Base-by-base conservation (phyloP, 2,329 filamentous ascomycete species). In the Emydomyces testavorans region DNA sequence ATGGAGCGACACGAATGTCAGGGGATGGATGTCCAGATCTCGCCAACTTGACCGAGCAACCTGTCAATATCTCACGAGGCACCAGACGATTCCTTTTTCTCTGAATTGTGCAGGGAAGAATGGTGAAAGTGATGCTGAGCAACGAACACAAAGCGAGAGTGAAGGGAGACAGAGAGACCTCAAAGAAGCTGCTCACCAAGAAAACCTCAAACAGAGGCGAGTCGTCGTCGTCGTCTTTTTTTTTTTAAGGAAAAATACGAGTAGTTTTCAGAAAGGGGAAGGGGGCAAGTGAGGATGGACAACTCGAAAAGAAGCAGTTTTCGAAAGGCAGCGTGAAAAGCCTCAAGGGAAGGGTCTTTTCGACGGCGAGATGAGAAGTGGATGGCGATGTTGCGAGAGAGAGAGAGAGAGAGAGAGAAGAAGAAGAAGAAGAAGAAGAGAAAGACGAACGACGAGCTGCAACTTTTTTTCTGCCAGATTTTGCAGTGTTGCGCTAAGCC, bases 231-330 rank as follows among this genome's bases (percentile, higher is more conserved):
- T n/a, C n/a, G n/a, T n/a, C n/a, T n/a, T n/a, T n/a, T n/a, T n/a
- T n/a, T 53, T 49, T 54, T 51, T 54, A 51, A 40, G 39, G 42
- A 32, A 46, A 39, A 54, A 46, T 57, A 59, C 56, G 59, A 60
- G 55, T 58, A 56, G 54, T 61, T 62, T 60, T 56, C 49, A 49
- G 47, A 45, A 47, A 56, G 57, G 54, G 59, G 54, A 53, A 52
- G 52, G 52, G 53, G 52, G 51, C 51, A 57, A 48, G 38, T 46
- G 40, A 41, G 50, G 49, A n/a, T n/a, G n/a, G n/a, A 48, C 39
- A 37, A 28, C 38, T 38, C 21, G 32, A 45, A 15, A 37, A 28
- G 24, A 36, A 45, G 31, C 16, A 20, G 13, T 37, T 29, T 36
- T 26, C 42, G 18, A 38, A 46, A 50, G 18, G 48, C n/a, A 31